A percentile compares a stretch with the other conserved stretches of the same genome.
Conservation (phyloP, 2,329 filamentous ascomycete species). For the Paraconiothyrium brasiliense region DNA sequence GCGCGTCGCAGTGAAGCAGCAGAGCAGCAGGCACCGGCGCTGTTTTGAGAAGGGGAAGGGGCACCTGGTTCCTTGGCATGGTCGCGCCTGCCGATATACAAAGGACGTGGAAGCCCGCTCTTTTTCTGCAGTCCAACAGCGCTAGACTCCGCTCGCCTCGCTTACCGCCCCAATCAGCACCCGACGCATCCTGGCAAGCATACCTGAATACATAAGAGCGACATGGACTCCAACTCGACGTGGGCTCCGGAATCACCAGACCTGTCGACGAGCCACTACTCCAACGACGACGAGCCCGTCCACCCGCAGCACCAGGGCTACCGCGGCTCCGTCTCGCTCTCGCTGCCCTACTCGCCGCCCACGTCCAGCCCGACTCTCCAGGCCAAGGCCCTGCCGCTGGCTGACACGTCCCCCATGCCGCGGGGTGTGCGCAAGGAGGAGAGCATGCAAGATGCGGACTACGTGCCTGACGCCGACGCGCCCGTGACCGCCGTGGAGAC, state of each 20-base stretch:
- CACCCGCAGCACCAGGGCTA: conserved; percentile 51
- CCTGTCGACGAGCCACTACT: conserved; percentile 59
- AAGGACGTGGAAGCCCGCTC: neutral
- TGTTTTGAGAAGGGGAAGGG: neutral
- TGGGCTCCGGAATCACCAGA: conserved; percentile 55
- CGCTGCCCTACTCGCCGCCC: conserved; percentile 33
- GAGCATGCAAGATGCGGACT: conserved; percentile 48
- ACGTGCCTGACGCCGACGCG: conserved; percentile 42
- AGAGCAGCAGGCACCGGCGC: neutral
- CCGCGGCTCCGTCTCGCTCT: conserved; percentile 46
- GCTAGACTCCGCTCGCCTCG: conserved; percentile 17
- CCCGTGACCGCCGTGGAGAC: conserved; percentile 23
- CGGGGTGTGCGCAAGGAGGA: conserved; percentile 36
- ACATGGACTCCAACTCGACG: conserved; percentile 39
- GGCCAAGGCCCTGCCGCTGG: conserved; percentile 12
- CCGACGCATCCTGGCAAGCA: conserved; percentile 6
- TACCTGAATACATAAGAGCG: conserved; percentile 26
- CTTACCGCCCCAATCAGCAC: conserved; percentile 28
- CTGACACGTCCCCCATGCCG: conserved; percentile 37
- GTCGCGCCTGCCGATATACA: neutral
- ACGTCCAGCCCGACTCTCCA: conserved; percentile 33
- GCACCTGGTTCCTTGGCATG: neutral
- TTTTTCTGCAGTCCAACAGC: neutral
- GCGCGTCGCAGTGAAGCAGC: neutral
- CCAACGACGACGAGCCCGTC: conserved; percentile 48